Percentiles rank a stretch among this genome's conserved stretches.
phyloP scores from a whole-genome alignment of 1,284 basidiomycete genomes.

The Apiotrichum brassicae region DNA sequence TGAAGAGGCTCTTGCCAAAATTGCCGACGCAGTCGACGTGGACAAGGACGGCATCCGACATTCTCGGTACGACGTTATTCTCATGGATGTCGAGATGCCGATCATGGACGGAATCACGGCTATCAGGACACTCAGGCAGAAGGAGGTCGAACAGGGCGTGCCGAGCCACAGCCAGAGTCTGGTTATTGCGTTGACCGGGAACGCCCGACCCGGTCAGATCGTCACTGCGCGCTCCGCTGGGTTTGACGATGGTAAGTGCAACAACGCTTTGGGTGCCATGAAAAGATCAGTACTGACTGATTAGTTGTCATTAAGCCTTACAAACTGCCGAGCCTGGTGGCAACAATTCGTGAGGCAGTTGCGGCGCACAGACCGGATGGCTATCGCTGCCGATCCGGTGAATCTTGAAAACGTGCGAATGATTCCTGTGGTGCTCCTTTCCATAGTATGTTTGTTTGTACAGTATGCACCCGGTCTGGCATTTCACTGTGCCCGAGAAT shows the following conservation, averaged over 20 bases:
- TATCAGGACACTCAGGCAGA: conserved; percentile 28
- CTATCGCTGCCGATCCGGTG: background rate
- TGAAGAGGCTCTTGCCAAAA: conserved; percentile 38
- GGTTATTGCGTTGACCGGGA: conserved; percentile 44
- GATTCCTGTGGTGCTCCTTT: no score
- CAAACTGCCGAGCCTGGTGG: background rate
- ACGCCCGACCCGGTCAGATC: conserved; percentile 37
- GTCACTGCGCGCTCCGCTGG: conserved; percentile 26
- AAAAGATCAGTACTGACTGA: background rate
- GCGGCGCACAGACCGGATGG: background rate
- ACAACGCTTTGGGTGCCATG: no score
- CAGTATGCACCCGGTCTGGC: no score
- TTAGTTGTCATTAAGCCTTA: conserved; percentile 14
- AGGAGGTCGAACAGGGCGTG: conserved; percentile 20
- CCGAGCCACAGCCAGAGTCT: conserved; percentile 1
- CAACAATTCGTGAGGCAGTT: background rate
- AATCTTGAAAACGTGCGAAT: no score
- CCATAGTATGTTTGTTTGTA: no score
- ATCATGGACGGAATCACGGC: conserved; percentile 45
- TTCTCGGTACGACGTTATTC: conserved; percentile 19
- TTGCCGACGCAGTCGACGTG: background rate
- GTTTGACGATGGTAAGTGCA: conserved; percentile 25
- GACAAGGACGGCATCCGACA: background rate
- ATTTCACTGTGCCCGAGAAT: no score
- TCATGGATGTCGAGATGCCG: conserved; percentile 36